Evolutionary conservation across 805 yeast species (phyloP).

Genomic region (Cyberlindnera saturnus): DNA sequence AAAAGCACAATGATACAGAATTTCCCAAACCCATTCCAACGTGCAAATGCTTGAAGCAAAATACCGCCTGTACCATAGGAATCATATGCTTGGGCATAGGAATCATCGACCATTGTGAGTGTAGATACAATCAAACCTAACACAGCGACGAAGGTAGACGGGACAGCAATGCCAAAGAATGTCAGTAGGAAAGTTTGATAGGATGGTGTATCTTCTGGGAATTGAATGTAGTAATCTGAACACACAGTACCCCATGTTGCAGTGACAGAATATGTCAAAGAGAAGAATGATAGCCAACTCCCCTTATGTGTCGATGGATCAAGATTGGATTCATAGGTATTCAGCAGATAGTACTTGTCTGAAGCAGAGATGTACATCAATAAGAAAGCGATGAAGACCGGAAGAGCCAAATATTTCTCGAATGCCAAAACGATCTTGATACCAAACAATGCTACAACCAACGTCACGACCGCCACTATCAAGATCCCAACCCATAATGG

Average conservation of each 20-base stretch:
- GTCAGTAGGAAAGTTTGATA: conserved; percentile 51
- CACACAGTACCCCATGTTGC: conserved; percentile 89
- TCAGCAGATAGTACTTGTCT: conserved; percentile 33
- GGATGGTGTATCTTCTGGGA: conserved; percentile 66
- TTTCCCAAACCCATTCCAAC: conserved; percentile 75
- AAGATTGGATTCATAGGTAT: conserved; percentile 25
- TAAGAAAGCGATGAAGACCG: conserved; percentile 60
- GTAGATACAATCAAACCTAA: conserved; percentile 62
- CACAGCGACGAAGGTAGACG: conserved; percentile 71
- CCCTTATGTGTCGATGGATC: conserved; percentile 45
- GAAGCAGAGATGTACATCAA: conserved; percentile 61
- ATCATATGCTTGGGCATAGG: conserved; percentile 54
- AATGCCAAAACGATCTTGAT: conserved; percentile 62
- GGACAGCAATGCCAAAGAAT: conserved; percentile 58
- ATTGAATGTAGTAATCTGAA: conserved; percentile 74
- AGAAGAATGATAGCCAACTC: conserved; percentile 65
- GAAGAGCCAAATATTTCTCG: conserved; percentile 62
- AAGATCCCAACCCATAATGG: conserved; percentile 73
- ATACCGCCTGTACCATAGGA: conserved; percentile 71
- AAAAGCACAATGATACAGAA: conserved; percentile 64
- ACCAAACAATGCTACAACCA: conserved; percentile 70
- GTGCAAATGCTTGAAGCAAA: conserved; percentile 52
- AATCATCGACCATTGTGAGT: conserved; percentile 48
- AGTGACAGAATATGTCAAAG: conserved; percentile 71
- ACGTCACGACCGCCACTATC: conserved; percentile 57